phyloP scores from a whole-genome alignment of 2,329 filamentous ascomycete genomes.

The Keithomyces neogunnii region DNA sequence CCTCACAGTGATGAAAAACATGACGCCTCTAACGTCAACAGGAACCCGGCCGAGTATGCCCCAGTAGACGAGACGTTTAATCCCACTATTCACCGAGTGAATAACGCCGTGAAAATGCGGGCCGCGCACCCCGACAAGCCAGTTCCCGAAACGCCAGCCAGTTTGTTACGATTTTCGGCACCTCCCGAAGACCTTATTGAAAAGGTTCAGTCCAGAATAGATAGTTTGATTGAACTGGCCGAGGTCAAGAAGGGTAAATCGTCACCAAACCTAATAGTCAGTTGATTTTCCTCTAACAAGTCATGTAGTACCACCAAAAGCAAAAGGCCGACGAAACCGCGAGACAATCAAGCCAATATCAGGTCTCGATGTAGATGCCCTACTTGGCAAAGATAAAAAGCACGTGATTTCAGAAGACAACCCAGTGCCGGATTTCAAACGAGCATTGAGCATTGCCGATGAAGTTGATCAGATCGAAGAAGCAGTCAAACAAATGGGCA shows the following conservation, averaged over 20 bases:
- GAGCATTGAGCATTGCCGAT: conserved; percentile 54
- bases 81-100: conserved; percentile 79
- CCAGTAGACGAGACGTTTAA: conserved; percentile 76
- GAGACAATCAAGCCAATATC: conserved; percentile 77
- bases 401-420: conserved; percentile 53
- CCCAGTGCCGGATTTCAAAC: conserved; percentile 84
- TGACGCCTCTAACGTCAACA: conserved; percentile 11
- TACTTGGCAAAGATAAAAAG: conserved; percentile 53
- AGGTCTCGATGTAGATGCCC: conserved; percentile 74
- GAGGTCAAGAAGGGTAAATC: conserved; percentile 73
- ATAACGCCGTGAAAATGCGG: conserved; percentile 74
- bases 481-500: conserved; percentile 65
- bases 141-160: conserved; percentile 52
- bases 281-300: conserved; percentile 4
- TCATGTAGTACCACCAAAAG: conserved; percentile 62
- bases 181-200: conserved; percentile 60
- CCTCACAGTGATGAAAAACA: not conserved
- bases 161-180: conserved; percentile 63
- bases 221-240: conserved; percentile 57
- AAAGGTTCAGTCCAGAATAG: conserved; percentile 47
- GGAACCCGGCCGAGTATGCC: conserved; percentile 57
- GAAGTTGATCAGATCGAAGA: conserved; percentile 55
- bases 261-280: not conserved
- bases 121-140: conserved; percentile 64
- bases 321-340: conserved; percentile 61